Evolutionary conservation across 2,329 filamentous ascomycete species (phyloP), one percentile per base, ranked within the genome.

Genomic region (Cadophora malorum): DNA sequence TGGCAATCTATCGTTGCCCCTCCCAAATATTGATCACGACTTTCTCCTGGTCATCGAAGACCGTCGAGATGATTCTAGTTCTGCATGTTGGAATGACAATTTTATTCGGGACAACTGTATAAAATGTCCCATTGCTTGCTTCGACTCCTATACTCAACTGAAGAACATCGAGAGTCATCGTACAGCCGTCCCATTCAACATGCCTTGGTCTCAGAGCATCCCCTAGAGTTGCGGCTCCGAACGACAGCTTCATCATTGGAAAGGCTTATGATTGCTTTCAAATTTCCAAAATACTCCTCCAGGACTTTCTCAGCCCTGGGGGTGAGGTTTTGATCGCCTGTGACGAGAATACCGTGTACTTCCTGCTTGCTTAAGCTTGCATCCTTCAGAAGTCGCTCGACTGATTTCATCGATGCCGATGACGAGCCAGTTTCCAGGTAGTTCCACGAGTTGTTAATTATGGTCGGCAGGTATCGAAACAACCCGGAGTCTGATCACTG

Each of bases 1-100:
- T 55, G 8, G 52, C 25, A 19, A 55, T 55, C 25, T 8, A 3
- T 33, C 52, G 25, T 10, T 55, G 25, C 14, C 52, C 52, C 9
- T 55, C 52, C 52, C 28, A 55, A 25, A 55, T n/a, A n/a, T 55
- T 55, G 16, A 55, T n/a, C 52, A 55, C 52, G 4, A 55, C 28
- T 33, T 33, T 55, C 1, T 55, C 23, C 16, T 55, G 52, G 28
- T 55, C n/a, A 9, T 55, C 25, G 52, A 55, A 55, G 9, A n/a
- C n/a, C 3, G 52, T 55, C 25, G 52, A 19, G 52, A 31, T 16
- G 3, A 31, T n/a, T 2, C 9, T 55, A 14, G 28, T 19, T 10
- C 33, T 55, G 25, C 52, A 25, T 9, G 23, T 53, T 16, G 61
- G 49, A 8, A 63, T 63, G 1, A 55, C 49, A 10, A 12, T 8